Evolutionary conservation across 192 early-diverging fungal genomes (phyloP).

Genomic region (Backusella australiensis): DNA sequence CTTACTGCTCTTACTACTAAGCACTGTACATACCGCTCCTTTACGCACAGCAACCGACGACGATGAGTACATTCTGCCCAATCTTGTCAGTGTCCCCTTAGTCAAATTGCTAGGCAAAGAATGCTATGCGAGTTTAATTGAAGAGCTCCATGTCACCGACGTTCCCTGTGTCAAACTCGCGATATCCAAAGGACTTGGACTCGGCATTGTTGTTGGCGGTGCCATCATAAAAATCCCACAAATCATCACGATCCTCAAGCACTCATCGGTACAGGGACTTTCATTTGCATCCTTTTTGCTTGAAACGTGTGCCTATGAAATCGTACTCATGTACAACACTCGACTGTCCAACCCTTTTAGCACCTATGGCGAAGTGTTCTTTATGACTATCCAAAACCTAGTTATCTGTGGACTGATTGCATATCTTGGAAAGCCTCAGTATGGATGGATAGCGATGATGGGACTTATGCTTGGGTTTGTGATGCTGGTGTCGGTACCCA

Average conservation of each 20-base stretch:
- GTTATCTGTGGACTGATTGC: conserved; percentile 73
- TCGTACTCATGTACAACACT: conserved; percentile 83
- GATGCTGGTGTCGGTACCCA: neutral
- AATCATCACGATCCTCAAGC: conserved; percentile 83
- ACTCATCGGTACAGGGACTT: conserved; percentile 72
- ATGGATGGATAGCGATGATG: conserved; percentile 31
- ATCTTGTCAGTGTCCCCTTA: conserved; percentile 57
- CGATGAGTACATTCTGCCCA: conserved; percentile 40
- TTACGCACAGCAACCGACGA: neutral
- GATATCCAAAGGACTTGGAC: conserved; percentile 87
- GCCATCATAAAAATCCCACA: conserved; percentile 94
- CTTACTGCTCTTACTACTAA: neutral
- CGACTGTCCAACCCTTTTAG: conserved; percentile 83
- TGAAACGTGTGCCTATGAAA: conserved; percentile 81
- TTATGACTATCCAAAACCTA: conserved; percentile 83
- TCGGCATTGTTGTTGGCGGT: conserved; percentile 90
- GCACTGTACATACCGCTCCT: neutral
- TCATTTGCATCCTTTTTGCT: conserved; percentile 78
- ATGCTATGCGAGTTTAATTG: conserved; percentile 75
- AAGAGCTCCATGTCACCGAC: conserved; percentile 65
- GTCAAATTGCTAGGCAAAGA: conserved; percentile 74
- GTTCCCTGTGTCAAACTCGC: conserved; percentile 74
- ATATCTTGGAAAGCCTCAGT: conserved; percentile 40
- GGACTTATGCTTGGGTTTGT: conserved; percentile 37
- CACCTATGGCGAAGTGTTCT: conserved; percentile 83